A percentile compares a stretch with the other conserved stretches of the same genome.
Evolutionary conservation across 1,139 yeast species (phyloP).

Genomic region (Geotrichum cucujoidarum): DNA sequence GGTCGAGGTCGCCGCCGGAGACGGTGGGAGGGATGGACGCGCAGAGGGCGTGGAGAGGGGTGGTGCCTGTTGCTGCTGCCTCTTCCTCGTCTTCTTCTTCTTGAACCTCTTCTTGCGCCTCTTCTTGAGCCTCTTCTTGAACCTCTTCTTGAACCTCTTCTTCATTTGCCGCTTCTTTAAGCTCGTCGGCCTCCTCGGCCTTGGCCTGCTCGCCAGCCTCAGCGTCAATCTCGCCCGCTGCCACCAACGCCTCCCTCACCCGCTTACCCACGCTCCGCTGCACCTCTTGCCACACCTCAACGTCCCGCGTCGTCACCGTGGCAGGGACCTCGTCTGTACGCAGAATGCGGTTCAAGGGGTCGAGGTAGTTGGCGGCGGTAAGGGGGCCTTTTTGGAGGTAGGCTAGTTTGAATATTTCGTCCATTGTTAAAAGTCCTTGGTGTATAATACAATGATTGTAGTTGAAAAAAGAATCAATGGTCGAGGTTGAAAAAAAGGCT

Average conservation of each 20-base stretch:
- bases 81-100: slow-evolving; percentile 41
- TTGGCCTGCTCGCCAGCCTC: neutral
- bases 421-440: slow-evolving; percentile 12
- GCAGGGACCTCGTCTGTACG: slow-evolving; percentile 70
- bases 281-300: slow-evolving; percentile 34
- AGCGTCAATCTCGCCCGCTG: too few relatives aligned
- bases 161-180: slow-evolving; percentile 13
- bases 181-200: too few relatives aligned
- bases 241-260: slow-evolving; percentile 7
- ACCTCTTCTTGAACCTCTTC: slow-evolving; percentile 29
- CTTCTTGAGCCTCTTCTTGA: slow-evolving; percentile 32
- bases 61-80: slow-evolving; percentile 51
- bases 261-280: neutral
- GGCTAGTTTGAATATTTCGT: slow-evolving; percentile 56
- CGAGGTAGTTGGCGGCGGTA: slow-evolving; percentile 41
- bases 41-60: slow-evolving; percentile 68
- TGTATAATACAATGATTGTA: neutral
- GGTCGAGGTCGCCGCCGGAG: slow-evolving; percentile 42
- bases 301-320: slow-evolving; percentile 77
- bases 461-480: neutral
- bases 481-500: neutral
- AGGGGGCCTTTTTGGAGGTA: slow-evolving; percentile 55
- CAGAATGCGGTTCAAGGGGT: slow-evolving; percentile 45
- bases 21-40: slow-evolving; percentile 29
- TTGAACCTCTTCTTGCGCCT: slow-evolving; percentile 27